phyloP scores from a whole-genome alignment of 345 rosid genomes.

The Moringa oleifera region DNA sequence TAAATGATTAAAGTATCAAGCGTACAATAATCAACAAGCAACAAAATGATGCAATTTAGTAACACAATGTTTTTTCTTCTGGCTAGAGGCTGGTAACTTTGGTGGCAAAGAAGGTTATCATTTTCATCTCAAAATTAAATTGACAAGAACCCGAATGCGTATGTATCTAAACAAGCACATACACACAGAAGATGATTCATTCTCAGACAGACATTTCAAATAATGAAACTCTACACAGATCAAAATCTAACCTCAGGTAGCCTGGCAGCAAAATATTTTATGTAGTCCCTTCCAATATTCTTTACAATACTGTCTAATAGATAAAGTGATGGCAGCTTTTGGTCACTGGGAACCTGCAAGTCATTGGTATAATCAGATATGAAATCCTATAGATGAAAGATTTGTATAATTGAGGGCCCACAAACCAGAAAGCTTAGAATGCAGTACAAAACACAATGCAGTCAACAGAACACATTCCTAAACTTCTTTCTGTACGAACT shows the following conservation, averaged over 20 bases:
- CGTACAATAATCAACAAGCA: background rate
- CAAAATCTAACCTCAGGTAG: constrained; percentile 75
- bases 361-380: constrained; percentile 40
- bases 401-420: background rate
- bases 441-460: background rate
- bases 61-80: too few species aligned
- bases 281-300: constrained; percentile 93
- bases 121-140: too few species aligned
- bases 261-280: constrained; percentile 71
- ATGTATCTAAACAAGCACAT: background rate
- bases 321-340: constrained; percentile 96
- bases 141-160: too few species aligned
- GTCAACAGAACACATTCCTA: too few species aligned
- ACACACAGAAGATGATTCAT: background rate
- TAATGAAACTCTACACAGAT: constrained; percentile 9
- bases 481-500: too few species aligned
- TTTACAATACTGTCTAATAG: constrained; percentile 98
- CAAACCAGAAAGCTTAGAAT: background rate
- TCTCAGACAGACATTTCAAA: constrained; percentile 10
- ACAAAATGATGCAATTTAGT: background rate
- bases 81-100: too few species aligned
- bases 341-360: constrained; percentile 98
- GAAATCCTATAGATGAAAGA: background rate
- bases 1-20: too few species aligned
- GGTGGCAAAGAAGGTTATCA: too few species aligned